Base-by-base conservation (phyloP, 2,329 filamentous ascomycete species). In the Lachnellula subtilissima region DNA sequence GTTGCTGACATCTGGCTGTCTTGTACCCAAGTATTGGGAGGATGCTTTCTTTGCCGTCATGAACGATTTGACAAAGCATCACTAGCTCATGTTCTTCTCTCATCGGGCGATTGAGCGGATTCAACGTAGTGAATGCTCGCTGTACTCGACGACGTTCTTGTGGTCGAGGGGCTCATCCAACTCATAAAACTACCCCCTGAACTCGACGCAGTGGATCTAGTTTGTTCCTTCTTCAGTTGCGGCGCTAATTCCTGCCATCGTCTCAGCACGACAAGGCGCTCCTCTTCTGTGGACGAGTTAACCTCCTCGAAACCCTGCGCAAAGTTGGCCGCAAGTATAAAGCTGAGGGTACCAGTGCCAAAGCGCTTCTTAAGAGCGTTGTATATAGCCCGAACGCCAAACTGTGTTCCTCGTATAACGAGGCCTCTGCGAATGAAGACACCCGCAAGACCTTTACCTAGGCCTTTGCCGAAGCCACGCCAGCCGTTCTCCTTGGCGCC, bases 321-420 rank as follows among this genome's bases (percentile, higher is more conserved):
- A 55, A 66, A 67, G 42, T 64, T 57, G 5, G 61, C 60, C 11
- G 67, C 66, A 15, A 69, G 61, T 39, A 68, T 68, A 51, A 64
- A 69, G 53, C 63, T 67, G 35, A 68, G 22, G 1, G 63, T 67
- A 42, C 60, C 64, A 17, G 55, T 50, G 25, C 61, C 63, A 52
- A 67, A 49, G 2, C 47, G 50, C 53, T 65, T 63, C 47, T 57
- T 64, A 42, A 68, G 61, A 7, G 54, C 42, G 11, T 68, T 55
- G 55, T 66, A 67, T 4, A 65, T 36, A 3, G 56, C 62, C n/a
- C 64, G 59, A 5, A 67, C 19, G 6, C 64, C 62, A 49, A 62
- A 67, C 9, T 47, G 28, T 15, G 50, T 62, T 19, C 62, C 62
- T 15, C 42, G 36, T 42, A 57, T 49, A 32, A 53, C 47, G n/a